Percentiles rank a stretch among this genome's conserved stretches.
phyloP scores from a whole-genome alignment of 2,329 filamentous ascomycete species.

The Calycina marina region DNA sequence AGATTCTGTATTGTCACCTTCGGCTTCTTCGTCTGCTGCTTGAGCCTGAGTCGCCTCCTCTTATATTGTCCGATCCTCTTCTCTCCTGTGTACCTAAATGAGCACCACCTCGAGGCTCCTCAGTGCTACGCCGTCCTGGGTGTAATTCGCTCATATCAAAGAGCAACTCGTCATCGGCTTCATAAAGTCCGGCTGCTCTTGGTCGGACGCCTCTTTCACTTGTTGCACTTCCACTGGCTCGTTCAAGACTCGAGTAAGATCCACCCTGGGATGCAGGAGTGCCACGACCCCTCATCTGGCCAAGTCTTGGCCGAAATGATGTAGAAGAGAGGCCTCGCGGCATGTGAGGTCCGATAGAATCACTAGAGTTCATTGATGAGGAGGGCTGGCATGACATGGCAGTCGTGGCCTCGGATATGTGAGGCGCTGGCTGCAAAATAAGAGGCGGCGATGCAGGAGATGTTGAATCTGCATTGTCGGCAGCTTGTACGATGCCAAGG shows the following conservation, averaged over 20 bases:
- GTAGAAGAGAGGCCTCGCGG: conserved; percentile 15
- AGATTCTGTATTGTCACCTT: no score
- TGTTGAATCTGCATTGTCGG: conserved; percentile 22
- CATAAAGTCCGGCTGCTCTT: conserved; percentile 29
- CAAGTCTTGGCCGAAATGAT: conserved; percentile 20
- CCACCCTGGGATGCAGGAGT: conserved; percentile 20
- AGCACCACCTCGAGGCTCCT: conserved; percentile 29
- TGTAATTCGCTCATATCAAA: conserved; percentile 60
- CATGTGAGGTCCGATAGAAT: conserved; percentile 13
- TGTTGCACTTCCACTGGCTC: conserved; percentile 20
- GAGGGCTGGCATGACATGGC: conserved; percentile 16
- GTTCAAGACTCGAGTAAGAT: conserved; percentile 23
- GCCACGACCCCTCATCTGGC: conserved; percentile 20
- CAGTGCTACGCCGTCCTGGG: conserved; percentile 39
- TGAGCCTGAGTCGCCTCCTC: conserved; percentile 18
- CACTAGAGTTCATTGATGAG: conserved; percentile 18
- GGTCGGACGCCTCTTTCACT: conserved; percentile 26
- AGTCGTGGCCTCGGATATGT: conserved; percentile 16
- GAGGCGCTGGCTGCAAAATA: conserved; percentile 20
- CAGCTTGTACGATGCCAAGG: conserved; percentile 31
- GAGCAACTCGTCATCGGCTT: conserved; percentile 51
- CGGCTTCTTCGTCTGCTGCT: conserved; percentile 20
- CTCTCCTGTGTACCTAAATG: conserved; percentile 10
- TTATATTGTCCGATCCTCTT: conserved; percentile 11
- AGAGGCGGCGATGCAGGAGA: conserved; percentile 20